Base-by-base conservation (phyloP, 306 rosid species). In the Lathyrus sativus region DNA sequence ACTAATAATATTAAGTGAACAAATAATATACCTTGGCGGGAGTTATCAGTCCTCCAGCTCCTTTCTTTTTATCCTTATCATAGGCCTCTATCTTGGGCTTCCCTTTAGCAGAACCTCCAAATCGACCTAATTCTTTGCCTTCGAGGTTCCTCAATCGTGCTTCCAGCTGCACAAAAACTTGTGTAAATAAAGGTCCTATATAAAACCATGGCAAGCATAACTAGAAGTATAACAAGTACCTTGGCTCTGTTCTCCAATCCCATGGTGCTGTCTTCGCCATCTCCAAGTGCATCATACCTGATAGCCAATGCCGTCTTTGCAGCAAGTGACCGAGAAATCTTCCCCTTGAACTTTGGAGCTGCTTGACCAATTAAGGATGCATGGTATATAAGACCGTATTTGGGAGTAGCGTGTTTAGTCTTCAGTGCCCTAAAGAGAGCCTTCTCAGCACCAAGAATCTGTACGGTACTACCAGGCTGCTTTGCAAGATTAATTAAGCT, bases 381-480 rank as follows among this genome's bases (percentile, higher is more conserved):
- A 79, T 92, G 93, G 59, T 89, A 92, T 71, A 92, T 92, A 73
- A 92, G 96, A 70, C 98, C 96, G 70, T 89, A 92, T 48, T 92
- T 89, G 9, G 96, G 93, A 49, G 96, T 92, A 15, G 96, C 93
- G 45, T 92, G 96, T 84, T 93, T 93, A 8, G 98, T 93, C 79
- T 93, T 90, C 68, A 93, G 67, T 2, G 98, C 96, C 63, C 98
- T 83, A 29, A 90, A 93, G 54, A 93, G 96, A 51, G 98, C 96
- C 86, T 92, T 93, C 74, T 90, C 98, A 57, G 97, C 96, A 71
- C 97, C 96, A 61, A 93, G 97, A 80, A 93, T 93, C 80, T 93
- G 97, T n/a, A 90, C 89, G 0, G 97, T 93, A 69, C 97, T 93
- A 19, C 98, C 96, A 39, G 98, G 98, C 86, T 93, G 96, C 85